Percentiles rank a stretch among this genome's conserved stretches.
Evolutionary conservation across 2,329 filamentous ascomycete genomes (phyloP).

Genomic region (Celoporthe dispersa): DNA sequence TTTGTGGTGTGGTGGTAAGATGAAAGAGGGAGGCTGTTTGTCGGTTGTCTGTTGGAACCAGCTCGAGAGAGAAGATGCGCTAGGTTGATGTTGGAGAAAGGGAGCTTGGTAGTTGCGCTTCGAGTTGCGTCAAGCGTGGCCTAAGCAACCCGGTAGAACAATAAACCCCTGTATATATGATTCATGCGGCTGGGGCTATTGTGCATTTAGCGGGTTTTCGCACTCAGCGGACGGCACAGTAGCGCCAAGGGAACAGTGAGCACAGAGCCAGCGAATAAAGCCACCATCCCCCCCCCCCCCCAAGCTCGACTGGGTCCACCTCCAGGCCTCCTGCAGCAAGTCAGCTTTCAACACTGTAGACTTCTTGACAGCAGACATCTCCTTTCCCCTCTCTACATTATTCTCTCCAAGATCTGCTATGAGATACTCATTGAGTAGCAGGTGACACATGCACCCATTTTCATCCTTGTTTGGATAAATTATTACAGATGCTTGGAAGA

Average conservation of each 20-base stretch:
- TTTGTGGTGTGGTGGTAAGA: background rate
- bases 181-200: background rate
- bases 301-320: too few relatives aligned
- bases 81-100: conserved; percentile 2
- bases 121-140: background rate
- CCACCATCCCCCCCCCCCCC: too few relatives aligned
- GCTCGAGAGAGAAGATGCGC: background rate
- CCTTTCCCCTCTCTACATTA: too few relatives aligned
- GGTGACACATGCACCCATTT: background rate
- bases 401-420: background rate
- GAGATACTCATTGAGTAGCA: background rate
- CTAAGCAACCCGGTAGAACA: conserved; percentile 8
- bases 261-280: background rate
- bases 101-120: background rate
- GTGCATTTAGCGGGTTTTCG: background rate
- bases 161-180: background rate
- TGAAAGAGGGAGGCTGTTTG: background rate
- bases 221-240: background rate
- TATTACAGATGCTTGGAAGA: background rate
- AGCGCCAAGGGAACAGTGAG: background rate
- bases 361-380: background rate
- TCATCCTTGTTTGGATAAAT: background rate
- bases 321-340: too few relatives aligned
- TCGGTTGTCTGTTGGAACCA: background rate
- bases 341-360: too few relatives aligned